phyloP scores from a whole-genome alignment of 768 basidiomycete species.

The Lentinula aciculospora region DNA sequence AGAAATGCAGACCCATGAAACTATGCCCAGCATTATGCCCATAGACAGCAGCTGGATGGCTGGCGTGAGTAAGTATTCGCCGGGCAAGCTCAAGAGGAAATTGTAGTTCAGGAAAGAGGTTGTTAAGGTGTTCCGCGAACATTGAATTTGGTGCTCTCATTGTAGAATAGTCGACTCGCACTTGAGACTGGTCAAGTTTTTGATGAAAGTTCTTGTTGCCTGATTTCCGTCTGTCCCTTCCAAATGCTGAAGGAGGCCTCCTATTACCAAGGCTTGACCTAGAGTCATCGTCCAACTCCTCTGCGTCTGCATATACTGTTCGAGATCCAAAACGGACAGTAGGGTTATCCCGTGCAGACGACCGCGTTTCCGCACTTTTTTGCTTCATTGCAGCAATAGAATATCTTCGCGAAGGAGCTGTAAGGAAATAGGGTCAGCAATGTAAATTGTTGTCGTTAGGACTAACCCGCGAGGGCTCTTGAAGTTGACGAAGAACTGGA shows the following conservation, averaged over 20 bases:
- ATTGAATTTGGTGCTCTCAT: conserved; percentile 12
- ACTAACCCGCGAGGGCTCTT: not conserved
- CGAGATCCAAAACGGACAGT: not conserved
- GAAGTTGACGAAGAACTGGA: conserved; percentile 4
- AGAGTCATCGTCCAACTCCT: not conserved
- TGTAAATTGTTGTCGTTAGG: not conserved
- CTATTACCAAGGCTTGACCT: not conserved
- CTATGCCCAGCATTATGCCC: conserved; percentile 71
- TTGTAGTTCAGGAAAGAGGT: conserved; percentile 57
- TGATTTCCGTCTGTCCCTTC: not conserved
- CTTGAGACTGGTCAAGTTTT: not conserved
- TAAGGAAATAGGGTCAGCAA: not conserved
- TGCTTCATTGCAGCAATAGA: conserved; percentile 4
- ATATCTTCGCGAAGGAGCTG: conserved; percentile 1
- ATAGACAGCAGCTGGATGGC: conserved; percentile 58
- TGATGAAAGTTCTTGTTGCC: not conserved
- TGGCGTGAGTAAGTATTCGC: conserved; percentile 73
- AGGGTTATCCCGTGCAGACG: not conserved
- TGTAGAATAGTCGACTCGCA: conserved; percentile 5
- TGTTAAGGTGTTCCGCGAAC: conserved; percentile 52
- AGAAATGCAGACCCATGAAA: conserved; percentile 62
- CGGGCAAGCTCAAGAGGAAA: conserved; percentile 69
- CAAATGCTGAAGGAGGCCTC: not conserved
- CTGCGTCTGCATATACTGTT: conserved; percentile 5
- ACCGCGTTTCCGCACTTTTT: not conserved